Conservation (phyloP, 1,284 basidiomycete species). For the Rugiboletus extremiorientalis region DNA sequence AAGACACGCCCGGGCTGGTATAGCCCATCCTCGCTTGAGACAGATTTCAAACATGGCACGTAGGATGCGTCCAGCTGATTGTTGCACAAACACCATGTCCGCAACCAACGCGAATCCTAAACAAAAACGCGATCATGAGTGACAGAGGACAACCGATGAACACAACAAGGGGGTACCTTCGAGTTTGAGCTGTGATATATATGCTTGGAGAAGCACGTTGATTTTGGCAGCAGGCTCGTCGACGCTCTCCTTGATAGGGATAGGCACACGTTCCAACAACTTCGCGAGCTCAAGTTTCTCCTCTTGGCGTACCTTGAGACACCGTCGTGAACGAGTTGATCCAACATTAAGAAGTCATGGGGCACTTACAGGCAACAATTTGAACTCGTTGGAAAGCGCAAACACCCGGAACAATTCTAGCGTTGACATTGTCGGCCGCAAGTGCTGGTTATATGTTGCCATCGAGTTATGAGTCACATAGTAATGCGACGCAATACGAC, state of each 20-base stretch:
- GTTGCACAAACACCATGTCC: slow-evolving; percentile 97
- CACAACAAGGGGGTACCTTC: slow-evolving; percentile 54
- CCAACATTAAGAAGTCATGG: background rate
- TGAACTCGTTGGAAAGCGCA: slow-evolving; percentile 97
- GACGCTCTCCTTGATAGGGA: slow-evolving; percentile 95
- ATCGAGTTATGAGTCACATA: slow-evolving; percentile 97
- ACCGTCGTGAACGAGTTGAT: background rate
- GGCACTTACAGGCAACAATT: slow-evolving; percentile 77
- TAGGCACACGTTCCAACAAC: slow-evolving; percentile 92
- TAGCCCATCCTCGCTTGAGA: slow-evolving; percentile 96
- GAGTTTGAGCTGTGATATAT: slow-evolving; percentile 92
- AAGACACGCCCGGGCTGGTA: slow-evolving; percentile 87
- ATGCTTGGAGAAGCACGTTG: slow-evolving; percentile 94
- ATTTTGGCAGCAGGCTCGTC: slow-evolving; percentile 98
- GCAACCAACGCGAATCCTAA: slow-evolving; percentile 91
- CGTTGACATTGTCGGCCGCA: slow-evolving; percentile 83
- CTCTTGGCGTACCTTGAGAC: slow-evolving; percentile 55
- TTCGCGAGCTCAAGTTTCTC: slow-evolving; percentile 94
- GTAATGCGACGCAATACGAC: slow-evolving; percentile 95
- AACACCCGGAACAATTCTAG: slow-evolving; percentile 97
- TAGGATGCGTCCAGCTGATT: slow-evolving; percentile 91
- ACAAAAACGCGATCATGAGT: background rate
- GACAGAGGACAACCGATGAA: background rate
- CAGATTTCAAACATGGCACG: slow-evolving; percentile 99
- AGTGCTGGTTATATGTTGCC: slow-evolving; percentile 95